A percentile compares a stretch with the other conserved stretches of the same genome.
Evolutionary conservation across 2,329 filamentous ascomycete genomes (phyloP).

Genomic region (Aspergillus udagawae): DNA sequence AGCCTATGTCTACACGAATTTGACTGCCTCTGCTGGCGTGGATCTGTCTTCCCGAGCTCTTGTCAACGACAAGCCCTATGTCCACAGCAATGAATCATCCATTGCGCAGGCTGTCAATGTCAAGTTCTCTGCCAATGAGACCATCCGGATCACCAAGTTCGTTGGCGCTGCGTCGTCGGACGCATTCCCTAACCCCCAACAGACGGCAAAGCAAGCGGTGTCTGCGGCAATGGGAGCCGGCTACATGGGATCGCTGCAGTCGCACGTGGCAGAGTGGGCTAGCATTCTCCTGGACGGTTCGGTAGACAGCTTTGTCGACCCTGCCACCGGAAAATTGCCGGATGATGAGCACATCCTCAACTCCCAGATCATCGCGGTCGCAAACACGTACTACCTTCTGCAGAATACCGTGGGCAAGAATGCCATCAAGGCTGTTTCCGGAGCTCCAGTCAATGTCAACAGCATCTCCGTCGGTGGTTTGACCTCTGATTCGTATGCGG

Average conservation of each 20-base stretch:
- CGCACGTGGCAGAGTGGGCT: conserved; percentile 61
- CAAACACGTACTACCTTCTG: conserved; percentile 46
- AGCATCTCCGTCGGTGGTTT: conserved; percentile 67
- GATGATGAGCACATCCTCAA: conserved; percentile 54
- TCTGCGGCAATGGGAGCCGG: conserved; percentile 49
- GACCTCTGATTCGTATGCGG: conserved; percentile 64
- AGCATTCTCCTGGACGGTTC: conserved; percentile 57
- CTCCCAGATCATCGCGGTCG: conserved; percentile 45
- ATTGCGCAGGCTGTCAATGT: conserved; percentile 60
- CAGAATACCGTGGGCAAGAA: conserved; percentile 52
- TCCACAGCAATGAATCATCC: conserved; percentile 58
- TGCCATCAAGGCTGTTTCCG: conserved; percentile 48
- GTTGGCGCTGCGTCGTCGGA: conserved; percentile 66
- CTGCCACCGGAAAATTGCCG: conserved; percentile 55
- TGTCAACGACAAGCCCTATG: conserved; percentile 45
- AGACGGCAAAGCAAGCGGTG: conserved; percentile 54
- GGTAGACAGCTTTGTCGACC: conserved; percentile 60
- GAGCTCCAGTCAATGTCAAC: conserved; percentile 53
- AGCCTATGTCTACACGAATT: conserved; percentile 52
- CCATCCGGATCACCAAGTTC: conserved; percentile 60
- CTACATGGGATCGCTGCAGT: conserved; percentile 51
- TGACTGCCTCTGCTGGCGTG: conserved; percentile 38
- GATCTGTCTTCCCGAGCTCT: conserved; percentile 41
- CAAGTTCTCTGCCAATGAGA: conserved; percentile 49
- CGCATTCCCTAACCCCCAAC: conserved; percentile 57